Evolutionary conservation across 352 stramenopile species (phyloP), one percentile per base, ranked within the genome.

Genomic region (Globisporangium emineosum): DNA sequence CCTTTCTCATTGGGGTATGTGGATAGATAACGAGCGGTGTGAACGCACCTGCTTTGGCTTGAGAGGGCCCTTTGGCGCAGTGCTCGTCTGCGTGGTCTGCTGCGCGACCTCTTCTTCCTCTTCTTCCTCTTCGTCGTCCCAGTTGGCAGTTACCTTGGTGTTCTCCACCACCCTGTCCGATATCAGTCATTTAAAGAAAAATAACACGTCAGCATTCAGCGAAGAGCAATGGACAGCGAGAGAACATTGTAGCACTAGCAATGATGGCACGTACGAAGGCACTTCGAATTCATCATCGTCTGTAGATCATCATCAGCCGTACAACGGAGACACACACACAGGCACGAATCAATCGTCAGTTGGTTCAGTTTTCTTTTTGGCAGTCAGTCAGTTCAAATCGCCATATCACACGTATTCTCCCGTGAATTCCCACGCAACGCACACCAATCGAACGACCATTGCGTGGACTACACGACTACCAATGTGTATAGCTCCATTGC

Each of bases 271-370:
- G 32, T 62, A 68, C 55, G 62, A 63, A 49, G 71, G 84, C 74
- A 93, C 82, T 77, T 93, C 84, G 65, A 91, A 93, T 67, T 93
- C 84, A 55, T 93, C 84, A 64, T 93, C 84, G 67, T 93, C 84
- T 93, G 67, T 21, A 45, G 9, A 40, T 43, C 6, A 12, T 9
- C 40, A 45, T n/a, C 37, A 45, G 15, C 40, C 40, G 10, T 17
- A 21, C 21, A 56, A 8, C 17, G 1, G 15, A 37, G 13, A 37
- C 12, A 55, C 50, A 55, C 25, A 55, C 1, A 55, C 25, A 55
- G 30, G 9, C 54, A 52, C 40, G 40, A 21, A 61, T 40, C 13
- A 32, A 27, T 19, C 12, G 51, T 61, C 25, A 62, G 51, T 35
- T 21, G 40, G 40, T 21, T 45, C 19, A 43, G 37, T 17, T 40